Base-by-base conservation (phyloP, 176 grass and related monocot species). In the Puccinellia tenuiflora region DNA sequence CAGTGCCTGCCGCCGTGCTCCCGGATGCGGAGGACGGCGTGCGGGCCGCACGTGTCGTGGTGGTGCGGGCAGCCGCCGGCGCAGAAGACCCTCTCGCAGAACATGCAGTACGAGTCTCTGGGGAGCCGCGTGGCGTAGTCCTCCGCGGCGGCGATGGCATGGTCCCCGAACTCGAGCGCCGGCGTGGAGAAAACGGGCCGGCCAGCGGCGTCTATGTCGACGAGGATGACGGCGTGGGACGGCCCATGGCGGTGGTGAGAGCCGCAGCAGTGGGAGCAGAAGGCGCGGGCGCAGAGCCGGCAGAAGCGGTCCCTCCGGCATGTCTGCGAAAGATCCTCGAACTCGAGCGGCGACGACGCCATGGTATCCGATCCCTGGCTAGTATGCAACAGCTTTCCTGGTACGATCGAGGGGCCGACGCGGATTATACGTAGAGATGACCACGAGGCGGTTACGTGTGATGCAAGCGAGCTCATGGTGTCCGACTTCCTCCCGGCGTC, bases 221-320 rank as follows among this genome's bases (percentile, higher is more conserved):
- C 56, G 38, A 24, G 24, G 76, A 61, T n/a, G 76, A 7, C 76
- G 38, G 4, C 1, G 76, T 47, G 25, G 24, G 1, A 1, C 25
- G 0, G 24, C 3, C 24, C 24, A 1, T 52, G 16, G 7, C 7
- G 10, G 39, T 63, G 76, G 39, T 63, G 56, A 1, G 8, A 12
- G 76, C 15, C 20, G 56, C 77, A 79, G 17, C 77, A 79, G 25
- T 79, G 77, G 57, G 56, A 63, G 57, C 77, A 61, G 73, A 76
- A 75, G 30, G 20, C 73, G 16, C 18, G 50, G 4, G 26, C 10
- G 50, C 73, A 76, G 30, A 14, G 12, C 18, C 9, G 8, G 73
- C 50, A 76, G 73, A 33, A 76, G 20, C 50, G 9, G 50, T 76
- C 73, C 51, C 73, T 34, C 30, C 73, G 73, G 50, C 73, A 76